Evolutionary conservation across 2,329 filamentous ascomycete species (phyloP), one percentile per base, ranked within the genome.

Genomic region (Lasiodiplodia citricola): DNA sequence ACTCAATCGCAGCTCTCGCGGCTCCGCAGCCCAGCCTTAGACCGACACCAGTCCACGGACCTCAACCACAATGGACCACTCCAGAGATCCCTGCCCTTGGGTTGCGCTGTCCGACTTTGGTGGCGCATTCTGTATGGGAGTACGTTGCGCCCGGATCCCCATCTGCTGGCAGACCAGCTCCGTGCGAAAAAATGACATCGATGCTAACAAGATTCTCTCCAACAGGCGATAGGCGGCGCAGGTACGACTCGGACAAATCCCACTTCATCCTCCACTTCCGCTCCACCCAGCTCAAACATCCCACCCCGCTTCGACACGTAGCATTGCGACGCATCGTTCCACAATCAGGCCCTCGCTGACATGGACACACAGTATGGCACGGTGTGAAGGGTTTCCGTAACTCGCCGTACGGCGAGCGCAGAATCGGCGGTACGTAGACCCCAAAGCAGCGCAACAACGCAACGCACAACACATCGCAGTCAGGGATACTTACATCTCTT

Each of bases 81-180:
- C 92, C 72, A 89, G 96, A 84, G 96, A 98, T 83, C 96, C 96
- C 71, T 98, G 96, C 83, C 96, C 96, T 68, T 98, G 91, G 91
- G 94, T 98, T 78, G 92, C 96, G 73, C 87, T 98, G 74, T 97
- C 94, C 83, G 96, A 99, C 84, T 98, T 98, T 80, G 96, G 96
- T 72, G 96, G 96, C 83, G 96, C 95, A 69, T 97, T 98, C 78
- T 91, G 88, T 79, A 98, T 97, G 95, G 95, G 95, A 75, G 93
- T 96, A 92, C 73, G 92, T 85, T 31, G 71, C 56, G 16, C 21
- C 52, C 50, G 18, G 41, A 51, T 63, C 44, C 18, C 35, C 18
- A 4, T 51, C 56, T 62, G 35, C 60, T 37, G 44, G 37, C 38
- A 35, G 5, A 13, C 38, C 44, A 63, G 41, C 7, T 8, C 37